Evolutionary conservation across 2,329 filamentous ascomycete species (phyloP).

Genomic region (Ophiostoma pallidulum): DNA sequence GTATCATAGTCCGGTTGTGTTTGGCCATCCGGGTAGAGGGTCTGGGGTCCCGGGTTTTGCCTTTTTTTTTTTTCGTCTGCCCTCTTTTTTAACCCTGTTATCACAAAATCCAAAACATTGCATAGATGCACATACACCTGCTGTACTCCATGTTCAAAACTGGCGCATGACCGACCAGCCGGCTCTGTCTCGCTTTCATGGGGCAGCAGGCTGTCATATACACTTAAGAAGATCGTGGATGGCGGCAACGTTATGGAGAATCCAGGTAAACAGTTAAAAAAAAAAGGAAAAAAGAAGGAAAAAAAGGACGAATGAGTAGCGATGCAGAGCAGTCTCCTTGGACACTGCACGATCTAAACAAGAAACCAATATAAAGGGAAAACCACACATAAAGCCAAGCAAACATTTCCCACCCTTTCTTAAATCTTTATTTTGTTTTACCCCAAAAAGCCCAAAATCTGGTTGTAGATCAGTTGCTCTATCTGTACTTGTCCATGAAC

Average conservation of each 20-base stretch:
- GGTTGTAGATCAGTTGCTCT: constrained; percentile 16
- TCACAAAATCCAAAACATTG: too few relatives aligned
- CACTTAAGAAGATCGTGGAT: too few relatives aligned
- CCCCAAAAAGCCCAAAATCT: too few relatives aligned
- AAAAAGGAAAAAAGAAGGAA: neutral
- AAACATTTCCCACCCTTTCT: neutral
- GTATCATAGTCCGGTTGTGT: too few relatives aligned
- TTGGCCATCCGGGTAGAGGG: too few relatives aligned
- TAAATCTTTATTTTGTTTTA: neutral
- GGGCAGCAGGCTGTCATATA: too few relatives aligned
- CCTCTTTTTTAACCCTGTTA: too few relatives aligned
- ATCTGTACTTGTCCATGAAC: constrained; percentile 76
- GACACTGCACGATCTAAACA: neutral
- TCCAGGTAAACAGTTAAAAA: neutral
- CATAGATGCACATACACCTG: too few relatives aligned
- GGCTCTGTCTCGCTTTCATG: too few relatives aligned
- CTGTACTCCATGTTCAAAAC: neutral
- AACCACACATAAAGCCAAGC: neutral
- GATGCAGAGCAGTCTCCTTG: neutral
- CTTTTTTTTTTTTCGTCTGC: too few relatives aligned
- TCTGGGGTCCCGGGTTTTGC: too few relatives aligned
- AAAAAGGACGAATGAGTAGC: constrained; percentile 2
- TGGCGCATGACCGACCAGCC: neutral
- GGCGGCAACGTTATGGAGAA: neutral
- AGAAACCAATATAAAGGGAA: neutral